Base-by-base conservation (phyloP, 441 rosid species). In the Metrosideros polymorpha region DNA sequence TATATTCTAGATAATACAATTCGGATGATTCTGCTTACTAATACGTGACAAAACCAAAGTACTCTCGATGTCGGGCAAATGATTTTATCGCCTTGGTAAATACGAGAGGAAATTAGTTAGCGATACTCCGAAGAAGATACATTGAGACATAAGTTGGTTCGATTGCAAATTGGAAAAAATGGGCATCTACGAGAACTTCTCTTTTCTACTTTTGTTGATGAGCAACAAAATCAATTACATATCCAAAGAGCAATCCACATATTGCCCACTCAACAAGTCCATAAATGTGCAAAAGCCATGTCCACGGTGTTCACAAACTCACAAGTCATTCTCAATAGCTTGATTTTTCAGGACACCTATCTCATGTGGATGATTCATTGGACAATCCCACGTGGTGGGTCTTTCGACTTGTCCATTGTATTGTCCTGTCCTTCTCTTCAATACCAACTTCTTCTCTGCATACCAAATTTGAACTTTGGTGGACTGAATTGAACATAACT, bases 351-450 rank as follows among this genome's bases (percentile, higher is more conserved):
- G 12, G 61, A 45, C n/a, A 8, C 4, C 1, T 18, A 14, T 39
- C 29, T 47, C 61, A 22, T 35, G 57, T 13, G 86, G 79, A 43
- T 51, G 53, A 84, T 25, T 71, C 85, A 83, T 18, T 51, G 56
- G 52, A 87, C 83, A 45, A 30, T 43, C 59, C 17, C 90, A 89
- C 91, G 83, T 89, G 91, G 90, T 82, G 83, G 86, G 91, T 82
- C n/a, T n/a, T 71, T n/a, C 49, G 0, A 71, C n/a, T 66, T 66
- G 35, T 66, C 86, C 66, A 18, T 32, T 45, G 82, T 17, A 5
- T 85, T 56, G 87, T 66, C 63, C 14, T 9, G 1, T 75, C 56
- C 12, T 59, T 15, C 29, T 57, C 30, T 30, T 19, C 77, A 9
- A 29, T 50, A 10, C 43, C 15, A 82, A 15, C 84, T 82, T n/a